Percentiles rank a stretch among this genome's conserved stretches.
Evolutionary conservation across 2,329 filamentous ascomycete genomes (phyloP).

Genomic region (Aspergillus versicolor): DNA sequence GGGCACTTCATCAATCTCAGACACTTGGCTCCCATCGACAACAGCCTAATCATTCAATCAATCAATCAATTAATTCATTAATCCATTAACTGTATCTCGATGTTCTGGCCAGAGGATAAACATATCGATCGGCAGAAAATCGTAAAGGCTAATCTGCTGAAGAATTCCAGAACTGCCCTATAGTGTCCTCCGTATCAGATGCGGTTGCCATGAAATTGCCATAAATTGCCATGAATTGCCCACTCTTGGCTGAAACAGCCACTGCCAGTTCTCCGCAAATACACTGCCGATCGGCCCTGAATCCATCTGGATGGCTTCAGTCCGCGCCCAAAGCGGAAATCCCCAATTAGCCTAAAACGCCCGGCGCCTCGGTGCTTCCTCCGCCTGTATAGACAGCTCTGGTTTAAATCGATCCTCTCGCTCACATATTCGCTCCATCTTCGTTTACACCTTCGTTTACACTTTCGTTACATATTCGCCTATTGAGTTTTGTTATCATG

Average conservation of each 20-base stretch:
- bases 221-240: background rate
- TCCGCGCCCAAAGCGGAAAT: constrained; percentile 2
- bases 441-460: too few species aligned
- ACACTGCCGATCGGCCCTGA: background rate
- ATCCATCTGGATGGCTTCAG: background rate
- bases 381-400: background rate
- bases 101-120: too few species aligned
- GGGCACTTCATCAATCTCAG: too few species aligned
- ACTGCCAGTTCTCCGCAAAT: background rate
- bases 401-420: too few species aligned
- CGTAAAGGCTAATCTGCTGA: too few species aligned
- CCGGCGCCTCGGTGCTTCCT: background rate
- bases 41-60: too few species aligned
- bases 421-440: too few species aligned
- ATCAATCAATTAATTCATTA: too few species aligned
- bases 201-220: background rate
- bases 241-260: constrained; percentile 9
- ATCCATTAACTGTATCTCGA: too few species aligned
- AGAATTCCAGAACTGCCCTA: background rate
- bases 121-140: too few species aligned
- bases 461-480: background rate
- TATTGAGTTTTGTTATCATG: background rate
- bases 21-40: too few species aligned
- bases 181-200: too few species aligned
- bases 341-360: constrained; percentile 8